Evolutionary conservation across 768 basidiomycete genomes (phyloP), one percentile per base, ranked within the genome.

Genomic region (Tulasnella sp.): DNA sequence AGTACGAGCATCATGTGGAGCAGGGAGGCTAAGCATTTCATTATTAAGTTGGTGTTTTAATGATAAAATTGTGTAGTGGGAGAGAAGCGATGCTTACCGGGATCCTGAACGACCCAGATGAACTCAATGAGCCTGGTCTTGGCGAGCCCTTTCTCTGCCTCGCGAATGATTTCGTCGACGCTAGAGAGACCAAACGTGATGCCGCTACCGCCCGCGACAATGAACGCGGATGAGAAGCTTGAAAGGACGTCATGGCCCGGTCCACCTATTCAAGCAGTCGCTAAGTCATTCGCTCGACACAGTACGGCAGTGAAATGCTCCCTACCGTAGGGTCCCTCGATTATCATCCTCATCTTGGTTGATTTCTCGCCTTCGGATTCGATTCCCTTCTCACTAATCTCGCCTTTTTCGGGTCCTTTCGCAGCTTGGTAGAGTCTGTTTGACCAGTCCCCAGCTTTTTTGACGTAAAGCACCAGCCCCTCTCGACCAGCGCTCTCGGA

Each of bases 141-240:
- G 73, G 89, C 88, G 40, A 84, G 83, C 11, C 89, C 88, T 16
- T 83, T 83, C 0, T 86, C 83, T 79, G 83, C 83, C 75, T 84
- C 83, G 80, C 83, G 83, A 44, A 93, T 86, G 35, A 94, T 86
- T 75, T 93, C 92, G 78, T 91, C 88, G 13, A 91, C 87, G 1
- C 88, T 84, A 11, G 89, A 86, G 42, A 93, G 86, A 0, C 88
- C 88, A 79, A 91, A 92, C 0, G 92, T 89, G 81, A 95, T 91
- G 2, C 93, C 93, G 78, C 90, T 91, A 3, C 93, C 93, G 2
- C 91, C 93, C 23, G 87, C 90, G n/a, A 94, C 83, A 81, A 94
- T 87, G 42, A 94, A 84, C 0, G 91, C 90, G 3, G 88, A 88
- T 0, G 91, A 91, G 83, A 89, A 93, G 79, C 88, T 90, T 3